A percentile compares a stretch with the other conserved stretches of the same genome.
Evolutionary conservation across 352 stramenopile species (phyloP).

Genomic region (Phytophthora nicotianae): DNA sequence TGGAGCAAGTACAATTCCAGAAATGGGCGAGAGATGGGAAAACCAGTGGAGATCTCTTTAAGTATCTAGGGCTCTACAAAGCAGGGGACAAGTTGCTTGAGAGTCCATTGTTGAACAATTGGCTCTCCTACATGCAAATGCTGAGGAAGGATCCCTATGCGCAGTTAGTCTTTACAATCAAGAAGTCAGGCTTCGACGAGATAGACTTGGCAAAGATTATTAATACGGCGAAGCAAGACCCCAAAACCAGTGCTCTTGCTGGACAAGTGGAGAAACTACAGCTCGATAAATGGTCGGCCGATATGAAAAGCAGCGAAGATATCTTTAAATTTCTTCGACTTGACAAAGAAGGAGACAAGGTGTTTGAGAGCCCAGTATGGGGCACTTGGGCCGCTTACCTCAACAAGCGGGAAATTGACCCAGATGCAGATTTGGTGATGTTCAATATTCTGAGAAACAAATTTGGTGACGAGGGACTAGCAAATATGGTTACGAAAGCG

Average conservation of each 20-base stretch:
- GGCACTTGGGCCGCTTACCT: background rate
- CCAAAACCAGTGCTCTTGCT: background rate
- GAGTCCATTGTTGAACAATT: background rate
- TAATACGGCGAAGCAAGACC: background rate
- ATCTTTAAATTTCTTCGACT: background rate
- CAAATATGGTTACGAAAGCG: background rate
- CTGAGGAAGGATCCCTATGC: background rate
- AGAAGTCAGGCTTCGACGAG: background rate
- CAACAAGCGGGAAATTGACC: background rate
- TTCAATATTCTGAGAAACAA: background rate
- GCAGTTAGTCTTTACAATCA: background rate
- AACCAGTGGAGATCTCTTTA: no score
- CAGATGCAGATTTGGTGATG: background rate
- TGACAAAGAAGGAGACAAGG: background rate
- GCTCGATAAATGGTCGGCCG: background rate
- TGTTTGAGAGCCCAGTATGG: background rate
- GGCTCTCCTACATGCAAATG: background rate
- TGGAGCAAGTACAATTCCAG: conserved; percentile 3
- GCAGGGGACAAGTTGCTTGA: no score
- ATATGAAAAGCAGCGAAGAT: background rate
- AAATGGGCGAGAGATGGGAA: conserved; percentile 2
- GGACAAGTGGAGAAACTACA: background rate
- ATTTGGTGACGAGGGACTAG: background rate
- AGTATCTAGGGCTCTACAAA: no score
- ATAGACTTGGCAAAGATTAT: background rate